Conservation (phyloP, 257 asterid genomes). For the Gentiana straminea region DNA sequence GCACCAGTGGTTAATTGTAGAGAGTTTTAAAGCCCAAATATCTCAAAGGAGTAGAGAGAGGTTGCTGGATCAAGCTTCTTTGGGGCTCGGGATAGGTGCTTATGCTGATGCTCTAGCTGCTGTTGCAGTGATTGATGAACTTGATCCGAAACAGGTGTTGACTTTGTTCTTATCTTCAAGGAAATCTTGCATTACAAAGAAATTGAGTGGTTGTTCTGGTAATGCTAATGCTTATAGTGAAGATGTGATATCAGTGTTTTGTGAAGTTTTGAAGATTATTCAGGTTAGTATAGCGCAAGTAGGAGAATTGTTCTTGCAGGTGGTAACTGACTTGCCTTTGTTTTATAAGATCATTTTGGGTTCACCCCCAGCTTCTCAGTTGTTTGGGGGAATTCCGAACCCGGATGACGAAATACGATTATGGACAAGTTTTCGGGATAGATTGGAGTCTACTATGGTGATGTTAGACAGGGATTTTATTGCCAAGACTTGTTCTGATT, state of each 20-base stretch:
- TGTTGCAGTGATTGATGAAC: conserved; percentile 74
- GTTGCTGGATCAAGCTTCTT: conserved; percentile 53
- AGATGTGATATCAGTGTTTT: conserved; percentile 72
- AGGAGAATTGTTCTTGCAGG: conserved; percentile 90
- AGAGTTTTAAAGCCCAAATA: conserved; percentile 88
- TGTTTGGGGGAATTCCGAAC: conserved; percentile 95
- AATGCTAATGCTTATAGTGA: conserved; percentile 52
- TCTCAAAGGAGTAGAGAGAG: conserved; percentile 87
- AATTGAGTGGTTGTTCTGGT: conserved; percentile 55
- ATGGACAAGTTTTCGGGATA: conserved; percentile 83
- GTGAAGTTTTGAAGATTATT: conserved; percentile 74
- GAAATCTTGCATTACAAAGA: conserved; percentile 65
- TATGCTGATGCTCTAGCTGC: conserved; percentile 96
- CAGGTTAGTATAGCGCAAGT: conserved; percentile 90
- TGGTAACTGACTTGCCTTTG: conserved; percentile 82
- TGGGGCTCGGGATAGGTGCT: conserved; percentile 52
- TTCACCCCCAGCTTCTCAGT: conserved; percentile 95
- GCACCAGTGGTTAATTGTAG: conserved; percentile 98
- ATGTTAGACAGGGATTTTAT: conserved; percentile 58
- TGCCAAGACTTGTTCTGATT: conserved; percentile 77
- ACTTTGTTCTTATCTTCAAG: conserved; percentile 71
- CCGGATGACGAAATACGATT: conserved; percentile 88
- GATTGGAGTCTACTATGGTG: conserved; percentile 66
- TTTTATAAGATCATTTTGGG: conserved; percentile 76
- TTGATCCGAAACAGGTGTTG: conserved; percentile 72